Evolutionary conservation across 129 eudicot species (phyloP).

Genomic region (Tanacetum coccineum): DNA sequence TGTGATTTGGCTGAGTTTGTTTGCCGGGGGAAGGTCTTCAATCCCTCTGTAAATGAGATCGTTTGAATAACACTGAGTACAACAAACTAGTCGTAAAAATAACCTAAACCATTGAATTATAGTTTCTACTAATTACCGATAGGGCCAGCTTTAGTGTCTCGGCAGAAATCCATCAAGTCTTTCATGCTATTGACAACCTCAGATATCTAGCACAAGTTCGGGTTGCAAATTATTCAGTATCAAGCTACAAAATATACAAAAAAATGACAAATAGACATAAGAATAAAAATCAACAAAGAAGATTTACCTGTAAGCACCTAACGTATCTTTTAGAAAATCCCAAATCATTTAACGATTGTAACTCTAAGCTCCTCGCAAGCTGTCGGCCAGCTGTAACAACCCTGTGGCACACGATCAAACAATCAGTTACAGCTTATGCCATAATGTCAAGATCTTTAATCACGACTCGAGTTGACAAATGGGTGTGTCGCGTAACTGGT

Average conservation of each 20-base stretch:
- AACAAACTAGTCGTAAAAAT: not conserved
- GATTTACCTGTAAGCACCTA: constrained; percentile 75
- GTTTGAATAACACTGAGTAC: not conserved
- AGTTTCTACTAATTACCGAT: constrained; percentile 46
- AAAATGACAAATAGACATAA: not conserved
- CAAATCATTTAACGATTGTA: constrained; percentile 79
- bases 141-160: constrained; percentile 75
- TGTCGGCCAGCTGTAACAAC: constrained; percentile 87
- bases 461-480: not conserved
- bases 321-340: constrained; percentile 94
- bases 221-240: not conserved
- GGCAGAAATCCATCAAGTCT: constrained; percentile 87
- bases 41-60: constrained; percentile 47
- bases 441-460: not conserved
- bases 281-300: not conserved
- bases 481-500: not conserved
- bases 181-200: constrained; percentile 95
- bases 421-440: constrained; percentile 12
- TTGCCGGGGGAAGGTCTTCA: constrained; percentile 64
- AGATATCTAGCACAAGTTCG: constrained; percentile 62
- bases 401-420: constrained; percentile 41
- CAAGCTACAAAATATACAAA: constrained; percentile 10
- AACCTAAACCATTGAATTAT: not conserved
- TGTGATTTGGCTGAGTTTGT: constrained; percentile 46
- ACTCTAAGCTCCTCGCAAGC: constrained; percentile 89